Conservation (phyloP, 257 asterid genomes). For the Solanum ossicruentum region DNA sequence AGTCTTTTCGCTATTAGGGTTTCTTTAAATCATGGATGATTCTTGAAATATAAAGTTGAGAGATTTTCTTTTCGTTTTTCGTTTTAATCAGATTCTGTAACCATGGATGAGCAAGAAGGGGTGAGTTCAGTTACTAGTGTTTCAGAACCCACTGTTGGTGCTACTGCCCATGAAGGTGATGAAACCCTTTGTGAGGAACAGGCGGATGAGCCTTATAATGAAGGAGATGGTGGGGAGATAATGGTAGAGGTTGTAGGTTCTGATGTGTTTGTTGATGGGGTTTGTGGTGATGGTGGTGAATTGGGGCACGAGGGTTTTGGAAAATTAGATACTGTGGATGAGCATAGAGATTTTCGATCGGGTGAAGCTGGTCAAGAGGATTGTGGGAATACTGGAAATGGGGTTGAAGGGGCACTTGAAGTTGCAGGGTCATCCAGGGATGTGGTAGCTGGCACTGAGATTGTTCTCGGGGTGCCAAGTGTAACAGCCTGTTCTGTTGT, state of each 20-base stretch:
- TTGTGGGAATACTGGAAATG: constrained; percentile 15
- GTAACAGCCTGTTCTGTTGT: constrained; percentile 5
- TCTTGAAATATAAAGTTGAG: constrained; percentile 16
- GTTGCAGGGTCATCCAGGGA: constrained; percentile 8
- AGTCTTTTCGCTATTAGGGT: constrained; percentile 24
- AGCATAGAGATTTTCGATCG: neutral
- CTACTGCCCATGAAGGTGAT: constrained; percentile 6
- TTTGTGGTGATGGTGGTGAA: constrained; percentile 6
- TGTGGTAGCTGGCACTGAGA: constrained; percentile 3
- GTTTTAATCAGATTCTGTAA: constrained; percentile 7
- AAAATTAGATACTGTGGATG: neutral
- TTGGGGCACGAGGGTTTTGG: constrained; percentile 14
- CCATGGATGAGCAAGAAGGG: constrained; percentile 49
- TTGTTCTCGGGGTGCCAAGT: neutral
- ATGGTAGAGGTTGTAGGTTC: constrained; percentile 88
- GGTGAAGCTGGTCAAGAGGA: constrained; percentile 1
- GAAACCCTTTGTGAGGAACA: constrained; percentile 23
- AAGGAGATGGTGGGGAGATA: constrained; percentile 48
- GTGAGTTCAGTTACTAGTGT: constrained; percentile 29
- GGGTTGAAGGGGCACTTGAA: constrained; percentile 4
- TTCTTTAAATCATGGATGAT: neutral
- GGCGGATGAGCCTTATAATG: constrained; percentile 26
- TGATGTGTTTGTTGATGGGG: constrained; percentile 70
- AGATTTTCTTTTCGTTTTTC: constrained; percentile 10
- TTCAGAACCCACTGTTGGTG: constrained; percentile 22